Percentiles rank a stretch among this genome's conserved stretches.
phyloP scores from a whole-genome alignment of 2,329 filamentous ascomycete species.

The Blastomyces percursus region DNA sequence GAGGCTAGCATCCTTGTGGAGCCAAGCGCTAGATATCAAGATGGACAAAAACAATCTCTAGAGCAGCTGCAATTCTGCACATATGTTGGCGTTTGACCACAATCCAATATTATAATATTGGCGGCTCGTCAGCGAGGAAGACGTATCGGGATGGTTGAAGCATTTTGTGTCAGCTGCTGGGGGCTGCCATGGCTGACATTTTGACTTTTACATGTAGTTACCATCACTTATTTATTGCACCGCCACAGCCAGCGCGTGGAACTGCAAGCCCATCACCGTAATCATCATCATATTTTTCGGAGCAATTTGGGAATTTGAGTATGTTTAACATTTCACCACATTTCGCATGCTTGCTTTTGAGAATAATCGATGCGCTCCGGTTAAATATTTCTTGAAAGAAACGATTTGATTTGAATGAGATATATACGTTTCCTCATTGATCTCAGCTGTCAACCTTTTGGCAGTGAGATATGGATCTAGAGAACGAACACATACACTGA shows the following conservation, averaged over 20 bases:
- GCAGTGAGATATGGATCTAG: not conserved
- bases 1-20: too few relatives aligned
- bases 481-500: too few relatives aligned
- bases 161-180: too few relatives aligned
- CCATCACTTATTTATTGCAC: too few relatives aligned
- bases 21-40: too few relatives aligned
- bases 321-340: not conserved
- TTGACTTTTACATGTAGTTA: not conserved
- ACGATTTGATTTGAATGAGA: not conserved
- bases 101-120: not conserved
- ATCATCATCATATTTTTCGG: not conserved
- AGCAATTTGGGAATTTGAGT: not conserved
- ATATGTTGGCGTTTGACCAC: not conserved
- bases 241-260: not conserved
- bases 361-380: not conserved
- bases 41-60: too few relatives aligned
- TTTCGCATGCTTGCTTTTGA: not conserved
- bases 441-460: not conserved
- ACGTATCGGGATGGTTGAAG: not conserved
- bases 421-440: not conserved
- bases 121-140: not conserved
- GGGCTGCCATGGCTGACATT: too few relatives aligned
- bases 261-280: not conserved
- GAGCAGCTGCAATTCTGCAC: not conserved
- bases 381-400: not conserved